Conservation (phyloP, 257 asterid species). For the Eucommia ulmoides region DNA sequence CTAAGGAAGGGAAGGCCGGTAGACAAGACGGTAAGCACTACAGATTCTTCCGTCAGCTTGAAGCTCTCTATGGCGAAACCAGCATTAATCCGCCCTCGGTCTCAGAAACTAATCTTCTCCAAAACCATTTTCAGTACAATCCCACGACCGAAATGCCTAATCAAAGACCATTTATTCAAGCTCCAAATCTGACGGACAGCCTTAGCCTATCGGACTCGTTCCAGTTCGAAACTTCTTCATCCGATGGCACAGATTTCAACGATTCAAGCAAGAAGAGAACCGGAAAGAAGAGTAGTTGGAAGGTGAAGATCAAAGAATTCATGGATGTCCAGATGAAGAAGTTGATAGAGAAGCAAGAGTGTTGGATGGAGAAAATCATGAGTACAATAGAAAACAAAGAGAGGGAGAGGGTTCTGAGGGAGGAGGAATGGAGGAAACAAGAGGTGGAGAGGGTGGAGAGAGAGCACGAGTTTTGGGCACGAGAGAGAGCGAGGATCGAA, state of each 20-base stretch:
- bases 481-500: conserved; percentile 78
- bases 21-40: conserved; percentile 96
- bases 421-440: conserved; percentile 78
- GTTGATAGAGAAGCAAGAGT: conserved; percentile 72
- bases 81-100: conserved; percentile 24
- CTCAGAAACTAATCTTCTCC: conserved; percentile 19
- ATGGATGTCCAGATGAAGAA: conserved; percentile 67
- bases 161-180: conserved; percentile 24
- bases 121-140: conserved; percentile 15
- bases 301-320: conserved; percentile 51
- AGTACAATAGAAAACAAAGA: conserved; percentile 63
- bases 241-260: conserved; percentile 31
- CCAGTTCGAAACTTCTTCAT: conserved; percentile 38
- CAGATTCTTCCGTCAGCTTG: conserved; percentile 89
- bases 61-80: conserved; percentile 79
- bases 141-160: conserved; percentile 10
- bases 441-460: conserved; percentile 54
- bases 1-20: conserved; percentile 89
- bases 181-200: conserved; percentile 46
- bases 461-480: conserved; percentile 76
- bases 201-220: conserved; percentile 69
- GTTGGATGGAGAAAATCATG: conserved; percentile 85
- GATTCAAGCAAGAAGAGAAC: conserved; percentile 26
- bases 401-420: conserved; percentile 53
- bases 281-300: conserved; percentile 43